phyloP scores from a whole-genome alignment of 2,329 filamentous ascomycete species.

The Ustulina deusta region DNA sequence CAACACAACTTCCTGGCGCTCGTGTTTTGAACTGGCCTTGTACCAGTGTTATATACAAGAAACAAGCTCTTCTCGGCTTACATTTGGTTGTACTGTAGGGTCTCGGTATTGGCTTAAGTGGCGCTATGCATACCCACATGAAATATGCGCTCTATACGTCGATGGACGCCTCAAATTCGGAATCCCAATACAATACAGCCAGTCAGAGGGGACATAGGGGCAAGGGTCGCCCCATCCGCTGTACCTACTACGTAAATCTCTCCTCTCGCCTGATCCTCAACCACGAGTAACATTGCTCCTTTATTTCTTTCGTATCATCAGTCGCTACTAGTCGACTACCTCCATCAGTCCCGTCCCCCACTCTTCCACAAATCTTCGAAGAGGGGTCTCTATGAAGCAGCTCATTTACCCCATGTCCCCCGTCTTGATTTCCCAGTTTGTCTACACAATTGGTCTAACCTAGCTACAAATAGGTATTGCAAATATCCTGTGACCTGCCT shows the following conservation, averaged over 20 bases:
- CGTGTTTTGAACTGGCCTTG: neutral
- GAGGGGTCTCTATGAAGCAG: conserved; percentile 30
- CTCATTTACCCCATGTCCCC: conserved; percentile 28
- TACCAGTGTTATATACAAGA: conserved; percentile 4
- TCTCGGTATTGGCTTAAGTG: conserved; percentile 10
- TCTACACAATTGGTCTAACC: conserved; percentile 32
- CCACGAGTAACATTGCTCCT: conserved; percentile 23
- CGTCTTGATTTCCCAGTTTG: conserved; percentile 28
- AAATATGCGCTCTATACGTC: conserved; percentile 18
- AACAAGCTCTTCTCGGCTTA: neutral
- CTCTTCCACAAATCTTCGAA: conserved; percentile 36
- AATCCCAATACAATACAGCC: conserved; percentile 14
- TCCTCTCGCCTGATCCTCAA: conserved; percentile 25
- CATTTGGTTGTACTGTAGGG: conserved; percentile 8
- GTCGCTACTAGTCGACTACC: conserved; percentile 31
- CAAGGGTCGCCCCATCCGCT: conserved; percentile 36
- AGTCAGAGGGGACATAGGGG: conserved; percentile 26
- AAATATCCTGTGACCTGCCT: conserved; percentile 20
- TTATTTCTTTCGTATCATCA: conserved; percentile 28
- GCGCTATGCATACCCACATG: conserved; percentile 26
- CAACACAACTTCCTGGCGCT: neutral
- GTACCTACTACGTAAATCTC: conserved; percentile 20
- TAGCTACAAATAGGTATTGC: conserved; percentile 22
- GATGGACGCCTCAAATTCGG: conserved; percentile 28
- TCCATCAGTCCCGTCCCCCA: conserved; percentile 24